Conservation (phyloP, 352 stramenopile species). For the Phytopythium oedochilum region DNA sequence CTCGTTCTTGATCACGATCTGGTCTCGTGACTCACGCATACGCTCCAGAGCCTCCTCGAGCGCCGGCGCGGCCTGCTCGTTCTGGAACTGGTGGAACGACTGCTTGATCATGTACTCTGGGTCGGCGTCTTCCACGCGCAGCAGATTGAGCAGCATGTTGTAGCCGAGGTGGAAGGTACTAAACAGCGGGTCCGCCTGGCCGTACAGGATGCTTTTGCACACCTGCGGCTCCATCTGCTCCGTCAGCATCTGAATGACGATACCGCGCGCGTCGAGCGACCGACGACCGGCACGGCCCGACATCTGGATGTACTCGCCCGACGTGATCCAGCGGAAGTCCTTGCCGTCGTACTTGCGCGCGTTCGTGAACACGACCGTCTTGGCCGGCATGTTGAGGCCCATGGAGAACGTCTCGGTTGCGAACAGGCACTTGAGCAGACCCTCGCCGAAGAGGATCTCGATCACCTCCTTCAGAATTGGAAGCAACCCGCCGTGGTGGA, state of each 20-base stretch:
- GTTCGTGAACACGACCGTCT: conserved; percentile 99
- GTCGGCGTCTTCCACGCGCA: conserved; percentile 96
- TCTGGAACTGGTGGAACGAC: conserved; percentile 97
- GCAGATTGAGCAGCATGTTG: conserved; percentile 99
- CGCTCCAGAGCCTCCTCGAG: conserved; percentile 79
- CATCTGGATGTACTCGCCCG: conserved; percentile 96
- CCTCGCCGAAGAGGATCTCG: conserved; percentile 89
- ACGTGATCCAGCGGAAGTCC: conserved; percentile 95
- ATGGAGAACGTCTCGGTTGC: conserved; percentile 98
- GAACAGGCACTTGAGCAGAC: conserved; percentile 98
- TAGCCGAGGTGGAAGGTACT: conserved; percentile 97
- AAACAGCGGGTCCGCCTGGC: conserved; percentile 60
- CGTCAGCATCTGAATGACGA: conserved; percentile 99
- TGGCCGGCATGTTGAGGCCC: conserved; percentile 99
- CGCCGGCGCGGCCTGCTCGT: conserved; percentile 71
- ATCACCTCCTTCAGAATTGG: conserved; percentile 99
- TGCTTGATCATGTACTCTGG: conserved; percentile 98
- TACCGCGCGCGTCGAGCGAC: conserved; percentile 96
- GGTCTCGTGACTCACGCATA: conserved; percentile 76
- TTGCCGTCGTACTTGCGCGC: conserved; percentile 96
- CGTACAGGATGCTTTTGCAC: conserved; percentile 93
- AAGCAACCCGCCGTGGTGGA: conserved; percentile 98
- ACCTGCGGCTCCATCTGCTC: conserved; percentile 98
- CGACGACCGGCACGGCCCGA: conserved; percentile 95
- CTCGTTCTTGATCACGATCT: conserved; percentile 90